Evolutionary conservation across 2,329 filamentous ascomycete genomes (phyloP).

Genomic region (Nakataea oryzae): DNA sequence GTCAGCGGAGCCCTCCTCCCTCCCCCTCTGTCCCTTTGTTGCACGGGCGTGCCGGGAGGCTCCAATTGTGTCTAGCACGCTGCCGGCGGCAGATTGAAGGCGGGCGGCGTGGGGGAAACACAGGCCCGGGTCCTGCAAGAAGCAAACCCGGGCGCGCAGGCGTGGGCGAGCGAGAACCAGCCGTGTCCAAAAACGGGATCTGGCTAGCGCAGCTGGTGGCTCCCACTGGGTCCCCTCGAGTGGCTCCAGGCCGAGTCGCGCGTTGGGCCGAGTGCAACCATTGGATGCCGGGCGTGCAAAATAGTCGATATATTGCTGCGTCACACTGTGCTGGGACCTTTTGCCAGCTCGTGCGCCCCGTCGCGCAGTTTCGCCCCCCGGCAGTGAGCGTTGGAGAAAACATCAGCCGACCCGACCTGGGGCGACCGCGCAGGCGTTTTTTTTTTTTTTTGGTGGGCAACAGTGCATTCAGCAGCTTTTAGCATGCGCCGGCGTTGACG

Average conservation of each 20-base stretch:
- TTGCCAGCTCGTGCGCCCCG: neutral
- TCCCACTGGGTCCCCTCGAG: neutral
- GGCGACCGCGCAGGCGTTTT: neutral
- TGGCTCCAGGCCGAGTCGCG: conserved; percentile 1
- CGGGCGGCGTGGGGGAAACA: neutral
- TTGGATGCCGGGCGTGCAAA: conserved; percentile 6
- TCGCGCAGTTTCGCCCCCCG: neutral
- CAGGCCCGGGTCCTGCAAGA: neutral
- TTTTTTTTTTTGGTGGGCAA: too few species aligned
- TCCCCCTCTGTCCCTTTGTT: too few species aligned
- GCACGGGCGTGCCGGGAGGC: neutral
- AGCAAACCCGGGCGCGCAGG: neutral
- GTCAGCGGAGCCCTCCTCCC: neutral
- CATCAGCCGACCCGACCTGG: neutral
- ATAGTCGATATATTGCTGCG: neutral
- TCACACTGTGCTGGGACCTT: conserved; percentile 10
- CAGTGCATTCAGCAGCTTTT: too few species aligned
- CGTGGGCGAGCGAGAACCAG: neutral
- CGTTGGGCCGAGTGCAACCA: conserved; percentile 12
- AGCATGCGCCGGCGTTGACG: too few species aligned
- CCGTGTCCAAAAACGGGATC: too few species aligned
- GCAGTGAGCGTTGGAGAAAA: neutral
- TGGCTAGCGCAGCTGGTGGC: neutral
- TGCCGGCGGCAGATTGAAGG: neutral
- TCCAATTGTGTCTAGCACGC: neutral